Evolutionary conservation across 805 yeast species (phyloP), one percentile per base, ranked within the genome.

Genomic region (Ogataea paradorogensis): DNA sequence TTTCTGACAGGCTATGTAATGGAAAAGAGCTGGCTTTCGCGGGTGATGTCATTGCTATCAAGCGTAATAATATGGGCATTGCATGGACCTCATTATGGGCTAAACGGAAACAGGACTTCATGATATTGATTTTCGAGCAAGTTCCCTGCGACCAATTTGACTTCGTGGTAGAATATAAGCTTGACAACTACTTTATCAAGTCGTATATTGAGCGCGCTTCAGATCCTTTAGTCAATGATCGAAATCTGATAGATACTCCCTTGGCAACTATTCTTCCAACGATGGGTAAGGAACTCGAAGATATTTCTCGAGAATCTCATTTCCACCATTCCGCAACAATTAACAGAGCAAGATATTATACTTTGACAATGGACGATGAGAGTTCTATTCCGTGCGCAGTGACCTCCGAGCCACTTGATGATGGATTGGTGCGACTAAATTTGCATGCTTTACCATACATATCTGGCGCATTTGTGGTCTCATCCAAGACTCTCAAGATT

Each of bases 11-110:
- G 54, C 63, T 83, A 40, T 59, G 63, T 32, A 58, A 60, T 58
- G 60, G 46, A 32, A 59, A 53, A 20, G 75, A 75, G 43, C 72
- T 81, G 35, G 76, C 82, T 0, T 84, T 84, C 55, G 76, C 89
- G 1, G 97, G 96, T 43, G 93, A 86, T 52, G 79, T 89, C 33
- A 79, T 88, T 9, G 95, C 95, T 8, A 83, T 89, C 33, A 69
- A 76, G 28, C 73, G 87, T 50, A 78, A 82, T 10, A 84, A 84
- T 13, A 73, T 73, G 33, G 73, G 73, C 21, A 66, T 75, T 43
- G 84, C 90, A 1, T 82, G 95, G 84, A 89, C 95, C 9, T 84
- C 95, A 0, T 62, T 90, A 40, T 91, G 96, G 96, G 95, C 93
- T 0, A 89, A 89, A 53, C 69, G 78, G 43, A 79, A 81, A 49